These are phyloP conservation scores for Penicillium sclerotigenum DNA, from an alignment of 2,329 filamentous ascomycete genomes.

Conservation along the genomic window DNA sequence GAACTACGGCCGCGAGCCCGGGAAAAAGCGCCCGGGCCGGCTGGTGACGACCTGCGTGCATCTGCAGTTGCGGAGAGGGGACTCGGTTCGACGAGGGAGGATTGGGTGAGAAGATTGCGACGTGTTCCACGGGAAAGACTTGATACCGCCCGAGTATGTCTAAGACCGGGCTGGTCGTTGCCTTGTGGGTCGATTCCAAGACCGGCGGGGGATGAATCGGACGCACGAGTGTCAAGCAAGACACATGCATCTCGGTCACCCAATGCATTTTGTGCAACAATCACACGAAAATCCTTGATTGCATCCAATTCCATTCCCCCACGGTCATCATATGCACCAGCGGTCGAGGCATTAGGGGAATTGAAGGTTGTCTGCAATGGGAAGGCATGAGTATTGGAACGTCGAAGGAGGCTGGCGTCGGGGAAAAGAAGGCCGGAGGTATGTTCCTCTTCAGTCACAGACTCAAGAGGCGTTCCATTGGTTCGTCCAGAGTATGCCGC, in stretches of 20 bases:
- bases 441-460: constrained; percentile 50
- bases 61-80: constrained; percentile 33
- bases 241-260: constrained; percentile 49
- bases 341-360: constrained; percentile 43
- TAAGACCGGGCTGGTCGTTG: constrained; percentile 28
- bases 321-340: constrained; percentile 47
- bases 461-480: constrained; percentile 41
- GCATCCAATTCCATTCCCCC: constrained; percentile 47
- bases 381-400: constrained; percentile 41
- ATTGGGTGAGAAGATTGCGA: constrained; percentile 34
- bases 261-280: constrained; percentile 49
- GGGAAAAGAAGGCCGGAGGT: constrained; percentile 49
- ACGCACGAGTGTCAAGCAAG: constrained; percentile 43
- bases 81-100: constrained; percentile 35
- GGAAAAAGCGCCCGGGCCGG: constrained; percentile 39
- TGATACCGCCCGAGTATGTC: constrained; percentile 40
- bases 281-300: constrained; percentile 45
- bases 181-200: constrained; percentile 37
- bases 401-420: constrained; percentile 43
- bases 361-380: constrained; percentile 42
- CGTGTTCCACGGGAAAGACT: constrained; percentile 37
- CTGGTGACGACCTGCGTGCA: constrained; percentile 32
- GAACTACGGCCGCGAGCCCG: constrained; percentile 46
- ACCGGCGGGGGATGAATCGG: constrained; percentile 30
- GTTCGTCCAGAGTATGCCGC: constrained; percentile 39